phyloP scores from a whole-genome alignment of 768 basidiomycete species.

The Gyrodon lividus region DNA sequence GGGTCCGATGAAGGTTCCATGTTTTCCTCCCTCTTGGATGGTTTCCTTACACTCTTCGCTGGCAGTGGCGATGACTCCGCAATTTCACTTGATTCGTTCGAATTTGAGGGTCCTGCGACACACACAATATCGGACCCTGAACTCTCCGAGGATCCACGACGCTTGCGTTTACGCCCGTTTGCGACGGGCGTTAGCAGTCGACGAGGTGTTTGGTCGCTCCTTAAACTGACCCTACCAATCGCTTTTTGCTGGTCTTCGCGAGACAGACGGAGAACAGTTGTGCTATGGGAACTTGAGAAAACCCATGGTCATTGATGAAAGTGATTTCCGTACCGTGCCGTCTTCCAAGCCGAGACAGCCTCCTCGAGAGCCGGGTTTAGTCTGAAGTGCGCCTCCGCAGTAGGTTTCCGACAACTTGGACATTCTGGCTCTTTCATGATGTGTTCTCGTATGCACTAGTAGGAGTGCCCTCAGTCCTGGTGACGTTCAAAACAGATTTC shows the following conservation, averaged over 20 bases:
- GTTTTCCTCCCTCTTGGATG: constrained; percentile 7
- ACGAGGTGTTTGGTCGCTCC: constrained; percentile 16
- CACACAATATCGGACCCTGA: constrained; percentile 31
- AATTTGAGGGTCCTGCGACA: constrained; percentile 31
- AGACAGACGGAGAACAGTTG: constrained; percentile 43
- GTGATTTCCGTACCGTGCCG: constrained; percentile 51
- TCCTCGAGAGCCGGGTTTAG: constrained; percentile 72
- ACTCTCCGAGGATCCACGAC: constrained; percentile 13
- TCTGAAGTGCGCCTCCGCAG: constrained; percentile 62
- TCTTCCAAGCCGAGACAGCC: constrained; percentile 67
- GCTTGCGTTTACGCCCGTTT: constrained; percentile 39
- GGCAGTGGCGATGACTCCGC: constrained; percentile 22
- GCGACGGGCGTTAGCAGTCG: constrained; percentile 13
- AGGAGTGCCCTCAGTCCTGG: constrained; percentile 4
- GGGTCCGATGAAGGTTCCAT: constrained; percentile 32
- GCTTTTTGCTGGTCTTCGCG: constrained; percentile 29
- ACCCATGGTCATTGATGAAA: background rate
- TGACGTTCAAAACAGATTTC: background rate
- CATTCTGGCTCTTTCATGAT: constrained; percentile 64
- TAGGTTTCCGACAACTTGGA: constrained; percentile 62
- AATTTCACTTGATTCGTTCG: constrained; percentile 22
- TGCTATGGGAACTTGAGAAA: constrained; percentile 28
- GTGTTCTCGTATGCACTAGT: constrained; percentile 68
- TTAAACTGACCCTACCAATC: constrained; percentile 6
- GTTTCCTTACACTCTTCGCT: constrained; percentile 21